Conservation (phyloP, 2,329 filamentous ascomycete genomes). For the Leptographium lundbergii region DNA sequence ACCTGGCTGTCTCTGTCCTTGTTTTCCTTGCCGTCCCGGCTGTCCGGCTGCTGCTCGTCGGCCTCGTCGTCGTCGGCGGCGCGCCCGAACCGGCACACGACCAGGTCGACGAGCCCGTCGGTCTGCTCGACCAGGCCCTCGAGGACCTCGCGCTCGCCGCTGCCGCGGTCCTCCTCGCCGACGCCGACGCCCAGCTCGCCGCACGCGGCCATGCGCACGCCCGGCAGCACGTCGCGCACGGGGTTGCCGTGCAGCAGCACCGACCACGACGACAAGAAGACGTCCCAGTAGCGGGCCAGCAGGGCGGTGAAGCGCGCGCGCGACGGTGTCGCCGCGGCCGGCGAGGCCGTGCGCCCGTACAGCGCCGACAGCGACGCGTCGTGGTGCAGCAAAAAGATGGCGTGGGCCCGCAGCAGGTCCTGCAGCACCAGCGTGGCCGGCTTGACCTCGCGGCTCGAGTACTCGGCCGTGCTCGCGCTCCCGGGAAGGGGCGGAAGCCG, state of each 20-base stretch:
- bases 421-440: conserved; percentile 64
- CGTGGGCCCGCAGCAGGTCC: conserved; percentile 73
- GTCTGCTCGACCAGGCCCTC: conserved; percentile 74
- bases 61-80: not conserved
- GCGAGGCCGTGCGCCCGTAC: conserved; percentile 35
- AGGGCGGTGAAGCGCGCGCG: conserved; percentile 58
- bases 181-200: conserved; percentile 90
- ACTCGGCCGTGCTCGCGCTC: conserved; percentile 47
- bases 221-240: conserved; percentile 62
- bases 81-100: conserved; percentile 72
- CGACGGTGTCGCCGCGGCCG: conserved; percentile 11
- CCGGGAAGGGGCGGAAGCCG: conserved; percentile 15
- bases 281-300: conserved; percentile 71
- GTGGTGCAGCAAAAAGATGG: conserved; percentile 79
- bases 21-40: too few species aligned
- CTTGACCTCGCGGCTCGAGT: conserved; percentile 82
- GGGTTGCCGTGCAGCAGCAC: conserved; percentile 86
- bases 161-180: conserved; percentile 89
- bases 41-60: not conserved
- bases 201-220: conserved; percentile 76
- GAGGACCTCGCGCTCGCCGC: conserved; percentile 82
- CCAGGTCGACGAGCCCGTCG: conserved; percentile 73
- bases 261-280: conserved; percentile 63
- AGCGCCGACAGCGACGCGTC: conserved; percentile 59
- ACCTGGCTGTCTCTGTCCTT: too few species aligned